These are phyloP conservation scores for Rhizopus sp. DNA, from an alignment of 371 early-diverging fungal genomes.

Conservation along the genomic window DNA sequence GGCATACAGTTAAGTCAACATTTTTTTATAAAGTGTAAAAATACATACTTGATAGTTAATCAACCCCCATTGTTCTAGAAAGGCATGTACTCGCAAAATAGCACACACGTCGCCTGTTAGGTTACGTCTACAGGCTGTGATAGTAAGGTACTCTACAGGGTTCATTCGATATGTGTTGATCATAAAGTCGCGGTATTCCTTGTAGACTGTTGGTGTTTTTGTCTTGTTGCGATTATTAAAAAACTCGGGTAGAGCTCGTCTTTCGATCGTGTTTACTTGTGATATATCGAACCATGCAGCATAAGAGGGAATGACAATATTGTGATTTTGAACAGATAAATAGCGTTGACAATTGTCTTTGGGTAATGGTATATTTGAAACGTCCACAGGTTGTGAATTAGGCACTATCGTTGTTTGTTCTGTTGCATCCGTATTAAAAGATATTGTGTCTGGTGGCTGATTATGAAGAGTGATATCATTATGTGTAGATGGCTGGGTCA, in stretches of 20 bases:
- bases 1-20: neutral
- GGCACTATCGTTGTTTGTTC: neutral
- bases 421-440: neutral
- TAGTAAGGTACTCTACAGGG: slow-evolving; percentile 89
- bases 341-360: slow-evolving; percentile 66
- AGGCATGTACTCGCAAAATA: slow-evolving; percentile 94
- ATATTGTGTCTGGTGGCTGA: slow-evolving; percentile 18
- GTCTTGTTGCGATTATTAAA: slow-evolving; percentile 85
- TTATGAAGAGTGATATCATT: slow-evolving; percentile 22
- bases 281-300: slow-evolving; percentile 89
- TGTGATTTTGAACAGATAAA: slow-evolving; percentile 70
- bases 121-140: slow-evolving; percentile 92
- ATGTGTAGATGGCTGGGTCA: slow-evolving; percentile 15
- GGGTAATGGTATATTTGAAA: slow-evolving; percentile 24
- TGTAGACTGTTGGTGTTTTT: slow-evolving; percentile 88
- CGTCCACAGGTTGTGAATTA: slow-evolving; percentile 14
- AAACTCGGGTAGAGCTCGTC: slow-evolving; percentile 87
- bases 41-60: slow-evolving; percentile 92
- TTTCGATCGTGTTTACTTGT: slow-evolving; percentile 82
- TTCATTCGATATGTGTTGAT: slow-evolving; percentile 93
- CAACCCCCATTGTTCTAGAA: slow-evolving; percentile 97
- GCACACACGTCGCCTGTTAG: slow-evolving; percentile 94
- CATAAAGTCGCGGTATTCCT: slow-evolving; percentile 95
- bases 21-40: neutral
- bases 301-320: slow-evolving; percentile 85